These are phyloP conservation scores for Rhizopus delemar DNA, from an alignment of 371 early-diverging fungal genomes.

Conservation along the genomic window DNA sequence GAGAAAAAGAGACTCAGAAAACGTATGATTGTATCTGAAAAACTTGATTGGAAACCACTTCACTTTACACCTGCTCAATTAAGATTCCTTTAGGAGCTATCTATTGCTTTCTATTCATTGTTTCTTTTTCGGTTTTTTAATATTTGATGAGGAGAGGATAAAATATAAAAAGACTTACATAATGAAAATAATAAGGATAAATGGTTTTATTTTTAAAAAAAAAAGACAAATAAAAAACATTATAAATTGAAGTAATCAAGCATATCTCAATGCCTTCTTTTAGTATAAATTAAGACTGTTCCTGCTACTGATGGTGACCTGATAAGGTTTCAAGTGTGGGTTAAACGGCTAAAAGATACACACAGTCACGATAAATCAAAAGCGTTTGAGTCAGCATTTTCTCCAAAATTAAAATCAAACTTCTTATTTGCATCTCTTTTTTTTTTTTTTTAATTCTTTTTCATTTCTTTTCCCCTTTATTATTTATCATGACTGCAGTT, in stretches of 20 bases:
- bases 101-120: too few relatives aligned
- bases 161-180: too few relatives aligned
- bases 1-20: slow-evolving; percentile 71
- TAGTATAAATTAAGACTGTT: too few relatives aligned
- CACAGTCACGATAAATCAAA: slow-evolving; percentile 5
- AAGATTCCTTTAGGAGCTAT: slow-evolving; percentile 56
- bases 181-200: not conserved
- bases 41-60: slow-evolving; percentile 80
- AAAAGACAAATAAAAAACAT: not conserved
- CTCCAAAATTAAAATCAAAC: not conserved
- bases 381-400: slow-evolving; percentile 24
- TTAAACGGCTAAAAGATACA: not conserved
- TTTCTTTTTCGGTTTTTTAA: too few relatives aligned
- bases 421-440: slow-evolving; percentile 12
- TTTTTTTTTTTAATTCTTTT: slow-evolving; percentile 18
- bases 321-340: too few relatives aligned
- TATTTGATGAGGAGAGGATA: too few relatives aligned
- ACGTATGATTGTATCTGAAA: slow-evolving; percentile 77
- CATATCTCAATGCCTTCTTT: not conserved
- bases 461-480: slow-evolving; percentile 2
- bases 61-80: slow-evolving; percentile 78
- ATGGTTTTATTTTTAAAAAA: not conserved
- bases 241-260: not conserved
- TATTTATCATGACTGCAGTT: slow-evolving; percentile 41
- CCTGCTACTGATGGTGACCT: too few relatives aligned